A percentile compares a stretch with the other conserved stretches of the same genome.
phyloP scores from a whole-genome alignment of 2,329 filamentous ascomycete genomes.

The Helotiales sp. region DNA sequence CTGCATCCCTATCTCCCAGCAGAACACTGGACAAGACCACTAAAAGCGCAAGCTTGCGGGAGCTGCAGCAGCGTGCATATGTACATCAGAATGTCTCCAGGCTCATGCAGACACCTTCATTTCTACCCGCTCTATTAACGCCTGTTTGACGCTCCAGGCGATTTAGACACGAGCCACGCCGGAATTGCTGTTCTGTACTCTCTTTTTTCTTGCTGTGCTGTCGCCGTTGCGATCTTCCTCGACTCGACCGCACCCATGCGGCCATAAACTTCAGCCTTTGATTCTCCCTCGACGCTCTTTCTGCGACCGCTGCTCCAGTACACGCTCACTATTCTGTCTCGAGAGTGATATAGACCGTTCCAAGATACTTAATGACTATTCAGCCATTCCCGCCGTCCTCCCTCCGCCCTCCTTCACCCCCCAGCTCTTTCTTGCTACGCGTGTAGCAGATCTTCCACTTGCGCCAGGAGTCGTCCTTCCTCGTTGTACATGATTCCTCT shows the following conservation, averaged over 20 bases:
- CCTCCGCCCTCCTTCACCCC: constrained; percentile 20
- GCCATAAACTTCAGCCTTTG: constrained; percentile 19
- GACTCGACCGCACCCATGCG: constrained; percentile 2
- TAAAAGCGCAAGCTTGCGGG: no score
- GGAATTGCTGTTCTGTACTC: background rate
- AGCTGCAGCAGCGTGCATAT: no score
- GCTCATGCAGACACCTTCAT: no score
- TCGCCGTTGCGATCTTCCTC: no score
- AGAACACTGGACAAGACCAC: no score
- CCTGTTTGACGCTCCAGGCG: constrained; percentile 11
- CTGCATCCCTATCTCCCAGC: no score
- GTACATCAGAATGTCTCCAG: background rate
- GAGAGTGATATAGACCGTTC: constrained; percentile 15
- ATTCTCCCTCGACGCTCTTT: constrained; percentile 21
- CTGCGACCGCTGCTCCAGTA: constrained; percentile 15
- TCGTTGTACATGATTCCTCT: background rate
- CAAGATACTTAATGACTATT: constrained; percentile 31
- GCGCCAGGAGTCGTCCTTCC: constrained; percentile 11
- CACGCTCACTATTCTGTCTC: constrained; percentile 19
- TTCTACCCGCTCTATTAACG: constrained; percentile 8
- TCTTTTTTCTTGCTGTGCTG: background rate
- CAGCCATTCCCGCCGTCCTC: constrained; percentile 18
- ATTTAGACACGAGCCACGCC: constrained; percentile 1
- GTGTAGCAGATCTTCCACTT: constrained; percentile 7
- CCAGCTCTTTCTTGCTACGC: constrained; percentile 12